phyloP scores from a whole-genome alignment of 768 basidiomycete species.

The Termitomyces eurrhizus region DNA sequence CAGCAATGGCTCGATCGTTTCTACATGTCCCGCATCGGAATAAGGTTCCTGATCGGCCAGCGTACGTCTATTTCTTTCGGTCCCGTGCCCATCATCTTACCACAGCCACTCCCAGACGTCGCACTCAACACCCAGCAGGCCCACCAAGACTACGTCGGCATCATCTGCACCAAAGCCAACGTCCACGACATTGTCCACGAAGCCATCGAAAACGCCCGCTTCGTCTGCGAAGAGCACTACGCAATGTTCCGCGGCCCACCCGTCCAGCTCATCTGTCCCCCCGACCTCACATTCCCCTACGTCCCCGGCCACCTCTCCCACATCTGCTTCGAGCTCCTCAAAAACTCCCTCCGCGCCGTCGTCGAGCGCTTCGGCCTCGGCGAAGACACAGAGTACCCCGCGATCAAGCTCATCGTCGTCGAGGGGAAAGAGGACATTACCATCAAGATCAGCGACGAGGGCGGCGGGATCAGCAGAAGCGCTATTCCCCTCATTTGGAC shows the following conservation, averaged over 20 bases:
- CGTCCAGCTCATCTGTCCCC: slow-evolving; percentile 93
- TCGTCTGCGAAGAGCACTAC: slow-evolving; percentile 94
- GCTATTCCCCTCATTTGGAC: slow-evolving; percentile 98
- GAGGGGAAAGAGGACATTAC: slow-evolving; percentile 99
- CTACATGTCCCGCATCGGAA: slow-evolving; percentile 93
- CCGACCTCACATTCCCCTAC: slow-evolving; percentile 84
- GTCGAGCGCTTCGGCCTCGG: slow-evolving; percentile 90
- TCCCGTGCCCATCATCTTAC: no score
- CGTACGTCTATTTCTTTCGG: slow-evolving; percentile 45
- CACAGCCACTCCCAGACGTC: slow-evolving; percentile 56
- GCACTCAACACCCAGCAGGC: slow-evolving; percentile 90
- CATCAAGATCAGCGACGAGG: slow-evolving; percentile 98
- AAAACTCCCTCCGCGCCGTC: slow-evolving; percentile 95
- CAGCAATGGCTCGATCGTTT: slow-evolving; percentile 97
- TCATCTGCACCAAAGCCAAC: slow-evolving; percentile 94
- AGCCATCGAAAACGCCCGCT: slow-evolving; percentile 95
- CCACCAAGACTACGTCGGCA: slow-evolving; percentile 91
- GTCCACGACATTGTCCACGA: slow-evolving; percentile 98
- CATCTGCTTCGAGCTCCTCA: slow-evolving; percentile 94
- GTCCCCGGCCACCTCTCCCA: slow-evolving; percentile 96
- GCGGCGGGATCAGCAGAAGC: slow-evolving; percentile 86
- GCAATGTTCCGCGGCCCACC: slow-evolving; percentile 95
- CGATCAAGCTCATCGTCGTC: slow-evolving; percentile 92
- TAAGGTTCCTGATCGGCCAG: slow-evolving; percentile 95
- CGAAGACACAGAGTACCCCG: slow-evolving; percentile 72